Evolutionary conservation across 129 eudicot genomes (phyloP).

Genomic region (Pulicaria dysenterica): DNA sequence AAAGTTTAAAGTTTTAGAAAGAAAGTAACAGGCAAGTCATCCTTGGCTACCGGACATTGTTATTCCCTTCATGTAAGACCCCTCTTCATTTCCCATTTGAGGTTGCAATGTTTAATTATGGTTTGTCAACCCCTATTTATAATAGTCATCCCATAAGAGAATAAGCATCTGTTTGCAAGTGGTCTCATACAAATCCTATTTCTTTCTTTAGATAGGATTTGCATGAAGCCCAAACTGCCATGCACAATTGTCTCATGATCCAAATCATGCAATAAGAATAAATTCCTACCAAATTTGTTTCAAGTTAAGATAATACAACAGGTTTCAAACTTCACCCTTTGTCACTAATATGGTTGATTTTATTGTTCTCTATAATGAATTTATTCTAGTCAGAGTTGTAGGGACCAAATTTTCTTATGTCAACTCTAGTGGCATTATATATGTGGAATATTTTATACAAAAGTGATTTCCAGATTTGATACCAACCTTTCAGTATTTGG

Average conservation of each 20-base stretch:
- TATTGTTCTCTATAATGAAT: too few relatives aligned
- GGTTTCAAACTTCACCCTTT: not conserved
- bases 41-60: conserved; percentile 69
- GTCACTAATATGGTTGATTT: too few relatives aligned
- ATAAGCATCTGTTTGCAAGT: conserved; percentile 13
- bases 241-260: conserved; percentile 36
- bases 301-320: not conserved
- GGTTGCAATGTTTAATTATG: not conserved
- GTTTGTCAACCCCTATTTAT: conserved; percentile 30
- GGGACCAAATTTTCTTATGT: not conserved
- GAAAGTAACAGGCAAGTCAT: conserved; percentile 65
- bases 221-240: conserved; percentile 20
- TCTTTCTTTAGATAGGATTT: conserved; percentile 18
- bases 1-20: not conserved
- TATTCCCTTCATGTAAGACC: conserved; percentile 56
- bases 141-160: conserved; percentile 17
- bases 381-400: too few relatives aligned
- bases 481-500: conserved; percentile 4
- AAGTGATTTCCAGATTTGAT: not conserved
- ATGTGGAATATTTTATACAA: not conserved
- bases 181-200: conserved; percentile 23
- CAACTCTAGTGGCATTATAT: conserved; percentile 10
- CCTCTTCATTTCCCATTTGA: conserved; percentile 25
- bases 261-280: conserved; percentile 28
- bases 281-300: conserved; percentile 20